phyloP scores from a whole-genome alignment of 768 basidiomycete species.

The Collybiopsis luxurians region DNA sequence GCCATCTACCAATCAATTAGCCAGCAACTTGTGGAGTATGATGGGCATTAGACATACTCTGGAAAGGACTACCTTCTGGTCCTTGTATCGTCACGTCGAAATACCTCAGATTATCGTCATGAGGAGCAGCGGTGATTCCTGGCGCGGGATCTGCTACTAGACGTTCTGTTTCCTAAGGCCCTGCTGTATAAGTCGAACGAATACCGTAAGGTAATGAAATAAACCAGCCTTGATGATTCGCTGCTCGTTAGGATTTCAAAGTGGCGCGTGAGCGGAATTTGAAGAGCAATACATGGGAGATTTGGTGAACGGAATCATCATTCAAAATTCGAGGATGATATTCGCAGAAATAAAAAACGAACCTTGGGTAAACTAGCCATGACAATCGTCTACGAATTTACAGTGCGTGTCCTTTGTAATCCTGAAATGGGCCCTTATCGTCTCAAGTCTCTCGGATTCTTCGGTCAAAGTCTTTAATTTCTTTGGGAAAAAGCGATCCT shows the following conservation, averaged over 20 bases:
- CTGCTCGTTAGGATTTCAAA: slow-evolving; percentile 20
- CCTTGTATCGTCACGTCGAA: slow-evolving; percentile 98
- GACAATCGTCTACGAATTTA: neutral
- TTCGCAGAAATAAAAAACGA: neutral
- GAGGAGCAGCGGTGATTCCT: slow-evolving; percentile 92
- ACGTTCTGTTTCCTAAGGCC: slow-evolving; percentile 88
- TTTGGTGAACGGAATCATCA: neutral
- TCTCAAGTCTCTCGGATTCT: no score
- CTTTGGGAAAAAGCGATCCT: neutral
- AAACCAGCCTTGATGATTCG: slow-evolving; percentile 48
- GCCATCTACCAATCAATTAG: slow-evolving; percentile 54
- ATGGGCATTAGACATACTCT: slow-evolving; percentile 42
- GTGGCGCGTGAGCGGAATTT: neutral
- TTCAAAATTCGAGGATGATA: neutral
- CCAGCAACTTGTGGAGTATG: no score
- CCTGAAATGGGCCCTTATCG: neutral
- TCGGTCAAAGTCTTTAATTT: neutral
- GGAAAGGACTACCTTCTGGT: slow-evolving; percentile 92
- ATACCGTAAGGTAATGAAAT: slow-evolving; percentile 10
- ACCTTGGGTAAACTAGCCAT: slow-evolving; percentile 9
- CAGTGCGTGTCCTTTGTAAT: neutral
- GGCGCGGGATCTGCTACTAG: slow-evolving; percentile 96
- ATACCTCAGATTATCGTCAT: slow-evolving; percentile 97
- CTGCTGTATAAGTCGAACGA: slow-evolving; percentile 3
- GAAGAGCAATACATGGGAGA: neutral